Percentiles rank a stretch among this genome's conserved stretches.
Conservation (phyloP, 129 eudicot genomes). For the Apium graveolens region DNA sequence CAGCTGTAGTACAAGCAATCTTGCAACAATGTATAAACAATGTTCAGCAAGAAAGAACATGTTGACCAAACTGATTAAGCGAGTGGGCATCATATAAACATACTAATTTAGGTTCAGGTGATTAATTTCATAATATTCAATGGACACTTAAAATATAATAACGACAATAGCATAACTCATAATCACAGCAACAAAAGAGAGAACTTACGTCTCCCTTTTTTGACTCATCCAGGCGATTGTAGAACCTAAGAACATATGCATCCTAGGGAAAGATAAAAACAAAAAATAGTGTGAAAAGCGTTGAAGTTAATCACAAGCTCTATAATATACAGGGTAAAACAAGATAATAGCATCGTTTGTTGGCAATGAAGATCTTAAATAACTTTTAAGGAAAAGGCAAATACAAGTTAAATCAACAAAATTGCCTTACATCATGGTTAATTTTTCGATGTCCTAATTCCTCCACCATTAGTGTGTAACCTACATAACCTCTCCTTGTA, state of each 20-base stretch:
- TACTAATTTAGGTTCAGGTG: neutral
- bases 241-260: conserved; percentile 73
- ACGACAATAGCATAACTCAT: neutral
- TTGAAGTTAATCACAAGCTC: neutral
- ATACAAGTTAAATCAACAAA: neutral
- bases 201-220: conserved; percentile 93
- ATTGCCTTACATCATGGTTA: conserved; percentile 58
- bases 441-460: conserved; percentile 68
- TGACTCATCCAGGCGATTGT: conserved; percentile 83
- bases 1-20: conserved; percentile 96
- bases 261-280: conserved; percentile 40
- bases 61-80: neutral
- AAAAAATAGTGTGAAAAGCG: neutral
- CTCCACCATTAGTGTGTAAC: conserved; percentile 83
- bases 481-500: conserved; percentile 69
- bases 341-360: neutral
- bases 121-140: neutral
- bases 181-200: neutral
- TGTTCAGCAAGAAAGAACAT: neutral
- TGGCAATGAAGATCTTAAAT: neutral
- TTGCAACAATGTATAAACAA: conserved; percentile 39
- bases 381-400: neutral
- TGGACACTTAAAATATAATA: neutral
- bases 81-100: neutral
- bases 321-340: neutral